Evolutionary conservation across 192 early-diverging fungal species (phyloP), one percentile per base, ranked within the genome.

Genomic region (Coemansia sp.): DNA sequence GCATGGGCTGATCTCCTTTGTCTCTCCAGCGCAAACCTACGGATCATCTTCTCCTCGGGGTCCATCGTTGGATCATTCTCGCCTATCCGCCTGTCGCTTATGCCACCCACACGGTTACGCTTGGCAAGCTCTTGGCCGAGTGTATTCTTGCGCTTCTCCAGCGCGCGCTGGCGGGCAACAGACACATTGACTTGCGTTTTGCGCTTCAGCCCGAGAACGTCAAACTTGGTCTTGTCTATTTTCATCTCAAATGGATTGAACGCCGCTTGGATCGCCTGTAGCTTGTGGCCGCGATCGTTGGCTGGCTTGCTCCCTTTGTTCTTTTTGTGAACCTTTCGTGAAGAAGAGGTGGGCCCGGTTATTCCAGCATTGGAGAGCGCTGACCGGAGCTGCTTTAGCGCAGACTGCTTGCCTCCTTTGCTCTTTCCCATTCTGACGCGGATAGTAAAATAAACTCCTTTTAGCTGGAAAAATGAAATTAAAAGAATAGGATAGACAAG

Each of bases 51-150:
- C 60, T 99, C 98, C 83, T 99, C 98, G 1, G 91, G 84, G 36
- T 94, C 92, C 87, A 98, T 78, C 35, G 76, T 87, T 15, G 91
- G 87, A 71, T 97, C 87, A 64, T 90, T 88, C 72, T 98, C 98
- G 69, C 97, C 98, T 78, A 99, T 95, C 60, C 98, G 92, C 52
- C 90, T 85, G 85, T 99, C 98, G 15, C 96, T 87, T 36, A 99
- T 80, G 10, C 89, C 89, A 58, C 91, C 88, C 21, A 84, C 79
- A 52, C 89, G 90, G 64, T 88, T 84, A 44, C 88, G 88, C 35
- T 87, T 87, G 43, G 87, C 72, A 63, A 93, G 75, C 80, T 97
- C 95, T 21, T 88, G 81, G 4, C 91, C 83, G 36, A 99, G 72
- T 4, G 94, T 97, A 58, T 92, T 87, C 72, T 92, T 92, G 49